phyloP scores from a whole-genome alignment of 2,329 filamentous ascomycete genomes.

The Penicillium sp. region DNA sequence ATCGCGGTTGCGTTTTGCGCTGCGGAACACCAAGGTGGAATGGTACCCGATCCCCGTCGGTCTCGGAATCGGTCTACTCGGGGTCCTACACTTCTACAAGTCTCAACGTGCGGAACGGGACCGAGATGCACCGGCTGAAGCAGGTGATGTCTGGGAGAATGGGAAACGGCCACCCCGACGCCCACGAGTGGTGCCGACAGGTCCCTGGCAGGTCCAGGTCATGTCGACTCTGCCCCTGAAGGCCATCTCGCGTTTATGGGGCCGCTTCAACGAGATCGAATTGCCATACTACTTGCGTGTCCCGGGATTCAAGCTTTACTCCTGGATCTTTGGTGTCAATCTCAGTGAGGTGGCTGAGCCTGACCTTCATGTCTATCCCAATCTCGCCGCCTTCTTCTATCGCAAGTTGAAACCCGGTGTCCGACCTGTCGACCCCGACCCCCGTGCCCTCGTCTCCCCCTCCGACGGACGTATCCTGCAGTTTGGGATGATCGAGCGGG shows the following conservation, averaged over 20 bases:
- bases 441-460: constrained; percentile 80
- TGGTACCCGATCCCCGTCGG: constrained; percentile 92
- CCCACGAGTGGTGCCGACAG: constrained; percentile 74
- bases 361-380: constrained; percentile 87
- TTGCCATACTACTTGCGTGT: constrained; percentile 86
- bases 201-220: constrained; percentile 90
- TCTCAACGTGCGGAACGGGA: constrained; percentile 58
- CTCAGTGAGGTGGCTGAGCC: constrained; percentile 84
- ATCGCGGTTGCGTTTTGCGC: constrained; percentile 60
- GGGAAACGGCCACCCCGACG: constrained; percentile 53
- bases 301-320: constrained; percentile 89
- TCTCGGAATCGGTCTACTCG: constrained; percentile 81
- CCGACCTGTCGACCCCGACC: constrained; percentile 80
- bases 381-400: constrained; percentile 96
- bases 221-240: constrained; percentile 94
- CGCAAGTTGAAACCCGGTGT: constrained; percentile 86
- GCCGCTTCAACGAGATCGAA: constrained; percentile 83
- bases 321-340: constrained; percentile 87
- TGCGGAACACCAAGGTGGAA: constrained; percentile 69
- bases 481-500: constrained; percentile 87
- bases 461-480: constrained; percentile 90
- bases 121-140: constrained; percentile 53
- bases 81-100: constrained; percentile 81
- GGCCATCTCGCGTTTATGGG: constrained; percentile 86
- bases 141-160: constrained; percentile 40